Evolutionary conservation across 352 stramenopile species (phyloP).

Genomic region (Pythium brassicae): DNA sequence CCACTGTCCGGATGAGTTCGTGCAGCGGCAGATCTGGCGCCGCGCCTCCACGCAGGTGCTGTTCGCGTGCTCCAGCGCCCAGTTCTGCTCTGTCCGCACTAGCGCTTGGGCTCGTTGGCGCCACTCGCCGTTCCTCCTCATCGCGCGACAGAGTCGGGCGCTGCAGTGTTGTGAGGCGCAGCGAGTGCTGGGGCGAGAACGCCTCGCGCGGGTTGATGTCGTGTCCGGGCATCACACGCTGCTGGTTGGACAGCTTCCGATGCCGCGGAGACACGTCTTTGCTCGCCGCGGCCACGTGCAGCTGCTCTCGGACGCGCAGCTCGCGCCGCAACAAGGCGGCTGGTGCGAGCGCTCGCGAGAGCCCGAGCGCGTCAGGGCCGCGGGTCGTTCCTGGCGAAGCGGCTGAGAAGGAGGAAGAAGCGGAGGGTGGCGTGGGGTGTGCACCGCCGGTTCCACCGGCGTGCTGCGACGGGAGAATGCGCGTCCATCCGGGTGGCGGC

Average conservation of each 20-base stretch:
- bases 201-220: slow-evolving; percentile 5
- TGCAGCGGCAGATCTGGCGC: slow-evolving; percentile 28
- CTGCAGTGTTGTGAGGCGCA: slow-evolving; percentile 20
- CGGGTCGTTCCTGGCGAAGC: background rate
- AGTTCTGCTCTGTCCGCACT: too few species aligned
- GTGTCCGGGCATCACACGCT: background rate
- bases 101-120: background rate
- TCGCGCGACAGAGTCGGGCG: background rate
- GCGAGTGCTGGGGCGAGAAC: slow-evolving; percentile 41
- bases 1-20: slow-evolving; percentile 45
- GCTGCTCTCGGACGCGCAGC: slow-evolving; percentile 11
- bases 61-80: background rate
- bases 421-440: too few species aligned
- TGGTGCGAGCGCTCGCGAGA: slow-evolving; percentile 25
- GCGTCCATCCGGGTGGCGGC: slow-evolving; percentile 21
- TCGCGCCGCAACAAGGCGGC: slow-evolving; percentile 24
- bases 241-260: background rate
- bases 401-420: background rate
- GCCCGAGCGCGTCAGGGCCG: slow-evolving; percentile 25
- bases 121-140: background rate
- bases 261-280: background rate
- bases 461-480: slow-evolving; percentile 17
- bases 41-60: background rate
- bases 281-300: background rate
- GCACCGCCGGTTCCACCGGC: too few species aligned